Percentiles rank a stretch among this genome's conserved stretches.
Conservation (phyloP, 495 filamentous ascomycete genomes). For the Podospora pseudocomata region DNA sequence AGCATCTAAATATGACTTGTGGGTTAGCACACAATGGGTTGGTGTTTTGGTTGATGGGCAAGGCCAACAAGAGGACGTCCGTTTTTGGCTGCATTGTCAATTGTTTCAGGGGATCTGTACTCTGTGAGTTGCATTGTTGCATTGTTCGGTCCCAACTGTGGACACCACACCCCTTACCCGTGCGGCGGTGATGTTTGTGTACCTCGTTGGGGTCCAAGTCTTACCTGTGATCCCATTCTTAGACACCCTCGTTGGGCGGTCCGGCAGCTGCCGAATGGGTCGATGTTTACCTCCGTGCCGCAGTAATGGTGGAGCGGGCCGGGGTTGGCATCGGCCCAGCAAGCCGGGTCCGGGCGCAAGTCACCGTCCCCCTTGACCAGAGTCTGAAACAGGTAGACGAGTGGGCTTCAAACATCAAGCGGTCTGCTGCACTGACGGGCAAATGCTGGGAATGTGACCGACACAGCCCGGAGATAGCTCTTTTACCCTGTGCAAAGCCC, state of each 20-base stretch:
- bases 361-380: conserved; percentile 1
- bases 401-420: conserved; percentile 13
- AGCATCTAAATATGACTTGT: neutral
- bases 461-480: neutral
- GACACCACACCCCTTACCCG: conserved; percentile 1
- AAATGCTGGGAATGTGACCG: neutral
- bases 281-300: conserved; percentile 10
- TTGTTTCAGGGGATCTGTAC: neutral
- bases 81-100: neutral
- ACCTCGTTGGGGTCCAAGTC: neutral
- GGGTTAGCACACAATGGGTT: neutral
- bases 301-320: conserved; percentile 11
- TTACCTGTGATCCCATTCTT: neutral
- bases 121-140: neutral
- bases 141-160: neutral
- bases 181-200: neutral
- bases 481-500: neutral
- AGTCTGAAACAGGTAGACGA: conserved; percentile 14
- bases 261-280: neutral
- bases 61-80: neutral
- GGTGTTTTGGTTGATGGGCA: neutral
- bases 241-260: neutral
- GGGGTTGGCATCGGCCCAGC: conserved; percentile 10
- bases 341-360: neutral
- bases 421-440: neutral